Conservation (phyloP, 257 asterid genomes). For the Scutellaria minor region DNA sequence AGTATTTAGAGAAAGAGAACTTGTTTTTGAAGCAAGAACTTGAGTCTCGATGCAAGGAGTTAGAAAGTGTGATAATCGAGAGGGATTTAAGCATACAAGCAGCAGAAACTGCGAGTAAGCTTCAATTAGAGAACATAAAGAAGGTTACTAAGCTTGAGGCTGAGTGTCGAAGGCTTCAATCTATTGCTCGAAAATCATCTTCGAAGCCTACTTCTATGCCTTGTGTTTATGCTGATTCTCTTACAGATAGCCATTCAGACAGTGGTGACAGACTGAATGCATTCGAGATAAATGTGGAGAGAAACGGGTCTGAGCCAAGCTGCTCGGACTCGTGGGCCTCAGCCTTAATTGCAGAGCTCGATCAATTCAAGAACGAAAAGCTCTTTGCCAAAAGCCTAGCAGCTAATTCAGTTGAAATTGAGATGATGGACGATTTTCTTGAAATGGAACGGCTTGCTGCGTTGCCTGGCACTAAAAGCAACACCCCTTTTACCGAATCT, state of each 20-base stretch:
- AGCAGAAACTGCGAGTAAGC: constrained; percentile 80
- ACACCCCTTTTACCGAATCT: constrained; percentile 38
- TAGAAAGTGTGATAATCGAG: constrained; percentile 55
- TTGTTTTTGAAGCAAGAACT: constrained; percentile 56
- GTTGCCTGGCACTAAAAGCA: constrained; percentile 51
- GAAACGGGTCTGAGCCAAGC: constrained; percentile 45
- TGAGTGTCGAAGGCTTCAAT: constrained; percentile 66
- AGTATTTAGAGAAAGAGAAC: constrained; percentile 63
- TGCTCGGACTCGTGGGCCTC: constrained; percentile 59
- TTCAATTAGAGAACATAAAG: constrained; percentile 67
- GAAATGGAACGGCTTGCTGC: constrained; percentile 90
- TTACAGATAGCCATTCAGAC: constrained; percentile 53
- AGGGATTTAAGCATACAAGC: constrained; percentile 76
- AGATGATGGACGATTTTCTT: constrained; percentile 88
- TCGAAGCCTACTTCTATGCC: constrained; percentile 49
- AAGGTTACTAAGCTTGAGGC: constrained; percentile 74
- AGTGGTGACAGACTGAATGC: constrained; percentile 48
- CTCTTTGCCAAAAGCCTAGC: constrained; percentile 38
- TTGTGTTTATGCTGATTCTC: constrained; percentile 48
- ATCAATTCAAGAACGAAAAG: constrained; percentile 63
- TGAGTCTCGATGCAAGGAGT: constrained; percentile 48
- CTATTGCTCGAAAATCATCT: constrained; percentile 55
- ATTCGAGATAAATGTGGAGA: constrained; percentile 31
- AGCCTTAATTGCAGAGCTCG: constrained; percentile 59
- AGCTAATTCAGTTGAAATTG: constrained; percentile 53